A percentile compares a stretch with the other conserved stretches of the same genome.
These are phyloP conservation scores for Aspergillus thermomutatus DNA, from an alignment of 2,329 filamentous ascomycete species.

Conservation along the genomic window DNA sequence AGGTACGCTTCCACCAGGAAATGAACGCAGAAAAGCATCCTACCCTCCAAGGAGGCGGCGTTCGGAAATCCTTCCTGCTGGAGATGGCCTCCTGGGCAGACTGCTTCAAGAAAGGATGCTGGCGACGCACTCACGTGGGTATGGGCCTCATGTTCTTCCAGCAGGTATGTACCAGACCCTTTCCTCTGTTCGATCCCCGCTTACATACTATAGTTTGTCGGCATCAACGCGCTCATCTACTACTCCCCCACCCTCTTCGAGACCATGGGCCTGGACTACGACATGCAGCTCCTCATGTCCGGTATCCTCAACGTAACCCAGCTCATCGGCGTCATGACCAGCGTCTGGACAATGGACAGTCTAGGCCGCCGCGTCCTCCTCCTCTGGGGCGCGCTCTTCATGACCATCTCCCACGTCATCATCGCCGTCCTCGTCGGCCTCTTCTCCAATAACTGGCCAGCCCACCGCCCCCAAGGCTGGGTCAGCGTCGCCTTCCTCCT, in stretches of 20 bases:
- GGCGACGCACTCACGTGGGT: constrained; percentile 51
- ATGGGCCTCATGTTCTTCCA: constrained; percentile 57
- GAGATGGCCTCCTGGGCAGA: constrained; percentile 51
- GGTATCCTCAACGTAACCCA: constrained; percentile 53
- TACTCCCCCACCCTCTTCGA: constrained; percentile 61
- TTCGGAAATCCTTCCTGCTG: constrained; percentile 40
- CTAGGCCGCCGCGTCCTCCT: constrained; percentile 48
- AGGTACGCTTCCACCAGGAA: constrained; percentile 52
- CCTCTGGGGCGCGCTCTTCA: constrained; percentile 43
- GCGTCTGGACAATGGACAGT: constrained; percentile 49
- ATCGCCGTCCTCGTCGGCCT: constrained; percentile 55
- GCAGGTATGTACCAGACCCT: constrained; percentile 33
- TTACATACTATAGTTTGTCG: constrained; percentile 37
- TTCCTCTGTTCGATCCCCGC: too few species aligned
- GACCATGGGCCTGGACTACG: constrained; percentile 43
- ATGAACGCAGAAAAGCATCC: constrained; percentile 41
- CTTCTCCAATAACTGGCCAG: constrained; percentile 50
- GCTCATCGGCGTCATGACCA: constrained; percentile 45
- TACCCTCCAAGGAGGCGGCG: constrained; percentile 29
- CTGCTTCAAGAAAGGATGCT: constrained; percentile 49
- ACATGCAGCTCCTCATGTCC: constrained; percentile 51
- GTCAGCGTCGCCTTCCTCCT: constrained; percentile 57
- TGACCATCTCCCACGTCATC: constrained; percentile 48
- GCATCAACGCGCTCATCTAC: constrained; percentile 57
- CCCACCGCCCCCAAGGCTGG: constrained; percentile 53